Evolutionary conservation across 352 stramenopile genomes (phyloP).

Genomic region (Phytophthora pinifolia): DNA sequence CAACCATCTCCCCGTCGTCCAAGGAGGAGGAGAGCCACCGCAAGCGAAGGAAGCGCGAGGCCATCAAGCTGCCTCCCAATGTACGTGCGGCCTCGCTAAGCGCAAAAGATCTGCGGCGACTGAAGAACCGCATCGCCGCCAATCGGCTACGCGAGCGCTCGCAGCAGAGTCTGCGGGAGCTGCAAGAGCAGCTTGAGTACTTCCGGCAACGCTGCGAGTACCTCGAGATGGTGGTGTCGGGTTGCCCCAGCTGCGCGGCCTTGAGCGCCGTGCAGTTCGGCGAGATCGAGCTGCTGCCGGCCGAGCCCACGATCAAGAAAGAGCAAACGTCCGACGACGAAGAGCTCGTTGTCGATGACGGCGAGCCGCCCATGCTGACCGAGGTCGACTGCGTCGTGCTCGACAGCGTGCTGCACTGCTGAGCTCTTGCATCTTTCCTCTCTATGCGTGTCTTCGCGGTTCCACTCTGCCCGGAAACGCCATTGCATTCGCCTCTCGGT

Average conservation of each 20-base stretch:
- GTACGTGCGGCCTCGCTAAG: slow-evolving; percentile 32
- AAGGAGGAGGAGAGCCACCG: slow-evolving; percentile 4
- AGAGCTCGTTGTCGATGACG: not conserved
- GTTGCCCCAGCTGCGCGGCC: slow-evolving; percentile 31
- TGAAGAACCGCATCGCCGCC: slow-evolving; percentile 61
- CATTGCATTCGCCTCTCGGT: slow-evolving; percentile 8
- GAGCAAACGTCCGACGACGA: slow-evolving; percentile 4
- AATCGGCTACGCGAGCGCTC: slow-evolving; percentile 48
- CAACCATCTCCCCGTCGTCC: slow-evolving; percentile 14
- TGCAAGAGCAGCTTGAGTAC: slow-evolving; percentile 37
- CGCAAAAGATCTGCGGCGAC: slow-evolving; percentile 41
- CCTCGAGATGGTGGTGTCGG: slow-evolving; percentile 33
- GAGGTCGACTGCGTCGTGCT: slow-evolving; percentile 36
- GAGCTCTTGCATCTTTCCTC: not conserved
- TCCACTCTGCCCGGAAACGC: not conserved
- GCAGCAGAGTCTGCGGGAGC: slow-evolving; percentile 42
- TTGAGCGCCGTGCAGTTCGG: slow-evolving; percentile 6
- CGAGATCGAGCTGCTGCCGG: slow-evolving; percentile 22
- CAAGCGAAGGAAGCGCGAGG: slow-evolving; percentile 49
- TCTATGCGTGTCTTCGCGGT: not conserved
- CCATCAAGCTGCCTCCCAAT: slow-evolving; percentile 47
- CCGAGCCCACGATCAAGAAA: slow-evolving; percentile 1
- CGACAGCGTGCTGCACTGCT: slow-evolving; percentile 21
- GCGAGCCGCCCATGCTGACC: slow-evolving; percentile 16
- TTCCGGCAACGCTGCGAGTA: slow-evolving; percentile 37